Percentiles rank a stretch among this genome's conserved stretches.
Conservation (phyloP, 2,329 filamentous ascomycete genomes). For the Sordariomycetes sp. region DNA sequence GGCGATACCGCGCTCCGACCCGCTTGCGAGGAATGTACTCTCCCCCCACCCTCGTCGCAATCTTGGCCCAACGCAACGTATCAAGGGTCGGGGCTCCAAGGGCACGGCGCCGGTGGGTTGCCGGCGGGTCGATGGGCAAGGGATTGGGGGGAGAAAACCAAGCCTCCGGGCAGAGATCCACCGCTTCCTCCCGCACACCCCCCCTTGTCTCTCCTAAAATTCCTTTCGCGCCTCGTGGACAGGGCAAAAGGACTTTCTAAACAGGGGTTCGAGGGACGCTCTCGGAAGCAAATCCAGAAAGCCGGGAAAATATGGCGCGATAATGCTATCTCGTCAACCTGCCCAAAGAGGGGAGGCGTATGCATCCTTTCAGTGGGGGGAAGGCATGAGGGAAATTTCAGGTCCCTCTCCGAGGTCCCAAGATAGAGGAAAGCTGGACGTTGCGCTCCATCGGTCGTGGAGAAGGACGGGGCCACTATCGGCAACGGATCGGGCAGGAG, state of each 20-base stretch:
- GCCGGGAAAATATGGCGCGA: too few relatives aligned
- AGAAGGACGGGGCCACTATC: neutral
- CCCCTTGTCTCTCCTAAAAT: too few relatives aligned
- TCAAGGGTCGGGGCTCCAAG: neutral
- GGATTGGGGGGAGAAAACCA: neutral
- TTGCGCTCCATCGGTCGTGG: neutral
- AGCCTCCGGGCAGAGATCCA: neutral
- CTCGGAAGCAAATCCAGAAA: too few relatives aligned
- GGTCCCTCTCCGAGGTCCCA: neutral
- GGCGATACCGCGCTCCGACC: neutral
- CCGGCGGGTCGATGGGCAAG: neutral
- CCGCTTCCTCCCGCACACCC: too few relatives aligned
- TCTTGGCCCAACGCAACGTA: neutral
- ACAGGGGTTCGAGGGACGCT: too few relatives aligned
- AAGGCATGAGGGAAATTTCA: too few relatives aligned
- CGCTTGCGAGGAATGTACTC: too few relatives aligned
- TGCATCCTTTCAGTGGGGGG: neutral
- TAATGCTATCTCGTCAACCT: too few relatives aligned
- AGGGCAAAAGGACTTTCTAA: too few relatives aligned
- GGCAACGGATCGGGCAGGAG: neutral
- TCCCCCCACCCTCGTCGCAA: neutral
- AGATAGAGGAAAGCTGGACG: neutral
- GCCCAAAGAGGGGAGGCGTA: neutral
- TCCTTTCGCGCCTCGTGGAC: too few relatives aligned
- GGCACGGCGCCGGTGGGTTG: neutral